A percentile compares a stretch with the other conserved stretches of the same genome.
Evolutionary conservation across 2,329 filamentous ascomycete species (phyloP).

Genomic region (Fusarium staphyleae): DNA sequence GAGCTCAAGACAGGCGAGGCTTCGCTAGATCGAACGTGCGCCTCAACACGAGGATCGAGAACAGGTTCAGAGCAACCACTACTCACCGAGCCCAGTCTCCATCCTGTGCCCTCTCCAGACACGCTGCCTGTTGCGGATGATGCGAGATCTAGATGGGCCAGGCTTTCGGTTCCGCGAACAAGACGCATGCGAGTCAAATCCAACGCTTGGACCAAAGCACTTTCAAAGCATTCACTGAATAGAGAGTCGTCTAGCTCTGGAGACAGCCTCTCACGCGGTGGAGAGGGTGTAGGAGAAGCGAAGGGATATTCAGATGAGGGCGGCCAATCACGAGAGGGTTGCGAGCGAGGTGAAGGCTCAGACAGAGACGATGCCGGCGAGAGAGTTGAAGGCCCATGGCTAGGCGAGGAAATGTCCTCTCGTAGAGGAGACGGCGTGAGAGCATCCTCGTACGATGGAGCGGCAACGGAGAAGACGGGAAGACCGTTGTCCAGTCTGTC

Average conservation of each 20-base stretch:
- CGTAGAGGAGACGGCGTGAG: background rate
- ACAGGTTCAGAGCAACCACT: background rate
- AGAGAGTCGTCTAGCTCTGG: background rate
- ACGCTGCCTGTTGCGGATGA: background rate
- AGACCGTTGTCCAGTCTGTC: conserved; percentile 1
- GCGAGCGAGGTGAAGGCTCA: background rate
- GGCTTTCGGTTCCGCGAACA: background rate
- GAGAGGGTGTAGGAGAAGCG: background rate
- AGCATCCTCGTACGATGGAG: background rate
- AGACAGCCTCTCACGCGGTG: background rate
- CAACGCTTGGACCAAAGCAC: background rate
- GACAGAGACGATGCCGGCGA: background rate
- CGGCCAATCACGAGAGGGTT: background rate
- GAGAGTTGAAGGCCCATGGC: background rate
- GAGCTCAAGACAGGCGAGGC: background rate
- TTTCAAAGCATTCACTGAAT: background rate
- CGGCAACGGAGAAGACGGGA: background rate
- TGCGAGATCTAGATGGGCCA: background rate
- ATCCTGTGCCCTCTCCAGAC: background rate
- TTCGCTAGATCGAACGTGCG: background rate
- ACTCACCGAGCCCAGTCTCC: background rate
- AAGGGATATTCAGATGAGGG: background rate
- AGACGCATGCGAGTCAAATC: background rate
- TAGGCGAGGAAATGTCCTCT: background rate
- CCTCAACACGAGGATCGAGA: background rate